Evolutionary conservation across 305 asterid genomes (phyloP), one percentile per base, ranked within the genome.

Genomic region (Ajuga reptans): DNA sequence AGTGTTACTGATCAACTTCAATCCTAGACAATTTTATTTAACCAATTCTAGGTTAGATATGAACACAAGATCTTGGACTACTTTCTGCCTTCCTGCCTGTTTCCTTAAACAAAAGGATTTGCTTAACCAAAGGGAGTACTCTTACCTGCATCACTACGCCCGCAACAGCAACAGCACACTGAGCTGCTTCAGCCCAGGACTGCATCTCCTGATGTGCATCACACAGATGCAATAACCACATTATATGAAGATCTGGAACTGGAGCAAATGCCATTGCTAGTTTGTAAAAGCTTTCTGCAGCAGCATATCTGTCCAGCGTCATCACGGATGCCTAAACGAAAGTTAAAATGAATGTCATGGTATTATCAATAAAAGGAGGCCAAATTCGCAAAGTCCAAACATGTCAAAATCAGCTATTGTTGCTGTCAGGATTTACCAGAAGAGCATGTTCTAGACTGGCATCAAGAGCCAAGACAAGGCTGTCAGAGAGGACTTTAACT

Each of bases 141-240:
- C 49, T 45, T 60, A 89, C 99, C 94, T 89, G 99, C 96, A 91
- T 93, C 75, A 93, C 97, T 41, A 93, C 99, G 56, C 99, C 99
- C 73, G 99, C 97, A 75, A 93, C 99, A 79, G 96, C 99, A 70
- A 91, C 97, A 73, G 97, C 99, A 78, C 99, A 93, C 78, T 93
- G 88, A 6, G 99, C 99, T 71, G 99, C 97, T 86, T 93, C 99
- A 82, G 97, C 99, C 99, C 99, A 93, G 63, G 99, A 93, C 77
- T 91, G 97, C 99, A 93, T 93, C 84, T 93, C 99, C 83, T 93
- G 99, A 87, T 93, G 99, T 5, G 99, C 99, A 76, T 93, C 99
- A 53, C 99, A 93, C 55, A 93, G 83, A 78, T 93, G 99, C 76
- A 91, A 80, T 75, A 93, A 77, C 99, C 99, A 93, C 99, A 93